phyloP scores from a whole-genome alignment of 371 early-diverging fungal species.

The Zychaea mexicana region DNA sequence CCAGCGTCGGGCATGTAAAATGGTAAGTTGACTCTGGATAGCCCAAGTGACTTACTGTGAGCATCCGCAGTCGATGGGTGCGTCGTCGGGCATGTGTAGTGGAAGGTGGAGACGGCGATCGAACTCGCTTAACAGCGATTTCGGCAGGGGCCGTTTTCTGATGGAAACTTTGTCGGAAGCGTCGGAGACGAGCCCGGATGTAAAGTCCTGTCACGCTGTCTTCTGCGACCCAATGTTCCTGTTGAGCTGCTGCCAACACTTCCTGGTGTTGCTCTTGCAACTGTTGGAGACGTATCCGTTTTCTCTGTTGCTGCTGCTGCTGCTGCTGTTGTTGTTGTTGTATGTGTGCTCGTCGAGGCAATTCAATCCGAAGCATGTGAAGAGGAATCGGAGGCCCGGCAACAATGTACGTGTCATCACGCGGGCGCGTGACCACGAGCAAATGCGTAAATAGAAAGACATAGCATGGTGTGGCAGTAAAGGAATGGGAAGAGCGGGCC shows the following conservation, averaged over 20 bases:
- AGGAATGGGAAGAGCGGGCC: conserved; percentile 27
- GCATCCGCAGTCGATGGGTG: conserved; percentile 2
- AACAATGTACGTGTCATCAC: conserved; percentile 23
- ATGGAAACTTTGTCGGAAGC: conserved; percentile 15
- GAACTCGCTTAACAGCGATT: neutral
- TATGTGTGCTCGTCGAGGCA: conserved; percentile 6
- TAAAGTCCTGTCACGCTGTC: conserved; percentile 16
- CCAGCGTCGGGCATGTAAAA: conserved; percentile 4
- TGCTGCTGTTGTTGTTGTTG: too few species aligned
- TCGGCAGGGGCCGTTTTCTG: conserved; percentile 7
- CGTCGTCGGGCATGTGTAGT: neutral
- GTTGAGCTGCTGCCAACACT: neutral
- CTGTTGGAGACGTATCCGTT: neutral
- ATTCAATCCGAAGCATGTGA: conserved; percentile 19
- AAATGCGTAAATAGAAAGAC: conserved; percentile 42
- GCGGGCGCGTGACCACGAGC: conserved; percentile 28
- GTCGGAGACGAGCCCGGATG: conserved; percentile 17
- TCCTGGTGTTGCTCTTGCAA: neutral
- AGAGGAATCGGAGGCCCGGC: conserved; percentile 27
- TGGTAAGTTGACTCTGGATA: conserved; percentile 12
- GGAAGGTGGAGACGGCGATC: neutral
- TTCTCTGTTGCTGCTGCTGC: neutral
- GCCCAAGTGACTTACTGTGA: conserved; percentile 17
- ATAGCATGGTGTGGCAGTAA: conserved; percentile 22
- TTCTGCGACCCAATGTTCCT: neutral